Base-by-base conservation (phyloP, 2,329 filamentous ascomycete species). In the Dothistroma septosporum region DNA sequence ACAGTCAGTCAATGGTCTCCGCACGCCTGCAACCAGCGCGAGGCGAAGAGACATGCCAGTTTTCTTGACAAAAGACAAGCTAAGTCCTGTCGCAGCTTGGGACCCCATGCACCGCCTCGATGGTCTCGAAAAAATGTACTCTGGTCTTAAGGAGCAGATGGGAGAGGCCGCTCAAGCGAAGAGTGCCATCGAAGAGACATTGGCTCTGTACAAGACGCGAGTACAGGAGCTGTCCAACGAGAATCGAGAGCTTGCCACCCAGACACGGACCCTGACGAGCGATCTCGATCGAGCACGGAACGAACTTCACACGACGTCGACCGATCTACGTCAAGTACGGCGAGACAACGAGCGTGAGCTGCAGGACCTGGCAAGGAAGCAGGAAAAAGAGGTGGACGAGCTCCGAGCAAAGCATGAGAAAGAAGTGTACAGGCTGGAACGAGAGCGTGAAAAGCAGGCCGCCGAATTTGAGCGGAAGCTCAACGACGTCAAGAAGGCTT, bases 51-150 rank as follows among this genome's bases (percentile, higher is more conserved):
- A 63, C 31, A 93, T 70, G 87, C 83, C 66, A 89, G 87, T 78
- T 78, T 87, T 80, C 91, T 92, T 86, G 88, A 90, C 82, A 59
- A 74, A 74, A 72, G 72, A 73, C 48, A 69, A 66, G 70, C 72
- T 74, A 68, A 77, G 83, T 66, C 82, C 79, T 76, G 72, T 74
- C 73, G 79, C 66, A 69, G 89, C 84, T 70, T 93, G 88, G 83
- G 91, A 97, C 73, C 86, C 92, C 66, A 87, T 92, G 68, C 85
- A 85, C 63, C 86, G 88, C 65, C 83, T 97, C 67, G 86, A 87
- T 64, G 83, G 86, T 61, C 87, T 97, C 77, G 90, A 96, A 69
- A 80, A 81, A 19, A 82, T 93, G 69, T 91, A 91, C 72, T 82
- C 83, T 53, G 80, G 83, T 61, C 80, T 97, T 63, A 88, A 88